A percentile compares a stretch with the other conserved stretches of the same genome.
These are phyloP conservation scores for Chlamydomonas schloesseri DNA, from an alignment of 139 green algal species.

Conservation along the genomic window DNA sequence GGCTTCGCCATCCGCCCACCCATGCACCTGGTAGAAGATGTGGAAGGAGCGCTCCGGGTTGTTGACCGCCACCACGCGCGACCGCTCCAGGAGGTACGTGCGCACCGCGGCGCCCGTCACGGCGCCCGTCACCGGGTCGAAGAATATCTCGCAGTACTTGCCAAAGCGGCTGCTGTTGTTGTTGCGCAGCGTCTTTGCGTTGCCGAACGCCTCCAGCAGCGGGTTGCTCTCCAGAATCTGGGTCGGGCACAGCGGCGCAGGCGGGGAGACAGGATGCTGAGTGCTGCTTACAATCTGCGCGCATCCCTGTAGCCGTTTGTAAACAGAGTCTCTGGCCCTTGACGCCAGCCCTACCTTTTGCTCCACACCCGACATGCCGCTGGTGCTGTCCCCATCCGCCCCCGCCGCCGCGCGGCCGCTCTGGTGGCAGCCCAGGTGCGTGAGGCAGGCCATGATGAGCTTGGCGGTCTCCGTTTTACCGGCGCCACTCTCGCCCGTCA, in stretches of 20 bases:
- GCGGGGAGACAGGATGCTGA: no score
- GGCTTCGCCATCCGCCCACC: no score
- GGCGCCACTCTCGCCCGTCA: constrained; percentile 94
- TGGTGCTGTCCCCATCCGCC: not conserved
- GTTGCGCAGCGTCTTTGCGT: constrained; percentile 95
- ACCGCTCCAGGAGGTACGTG: constrained; percentile 98
- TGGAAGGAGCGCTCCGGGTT: constrained; percentile 97
- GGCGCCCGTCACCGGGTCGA: constrained; percentile 73
- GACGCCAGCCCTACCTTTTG: constrained; percentile 36
- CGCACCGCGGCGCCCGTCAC: constrained; percentile 89
- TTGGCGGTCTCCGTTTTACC: constrained; percentile 99
- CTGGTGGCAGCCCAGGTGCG: constrained; percentile 60
- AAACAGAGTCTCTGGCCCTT: no score
- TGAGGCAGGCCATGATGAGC: constrained; percentile 94
- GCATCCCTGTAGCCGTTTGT: no score
- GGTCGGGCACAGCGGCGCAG: not conserved
- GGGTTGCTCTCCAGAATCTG: constrained; percentile 96
- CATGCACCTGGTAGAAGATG: constrained; percentile 95
- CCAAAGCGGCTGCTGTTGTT: constrained; percentile 61
- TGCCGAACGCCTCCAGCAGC: constrained; percentile 98
- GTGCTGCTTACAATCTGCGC: no score
- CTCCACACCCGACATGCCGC: constrained; percentile 29
- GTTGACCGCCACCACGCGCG: constrained; percentile 87
- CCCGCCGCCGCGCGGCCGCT: not conserved
- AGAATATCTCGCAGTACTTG: constrained; percentile 98